A percentile compares a stretch with the other conserved stretches of the same genome.
These are phyloP conservation scores for Phytophthora crassamura DNA, from an alignment of 352 stramenopile genomes.

Conservation along the genomic window DNA sequence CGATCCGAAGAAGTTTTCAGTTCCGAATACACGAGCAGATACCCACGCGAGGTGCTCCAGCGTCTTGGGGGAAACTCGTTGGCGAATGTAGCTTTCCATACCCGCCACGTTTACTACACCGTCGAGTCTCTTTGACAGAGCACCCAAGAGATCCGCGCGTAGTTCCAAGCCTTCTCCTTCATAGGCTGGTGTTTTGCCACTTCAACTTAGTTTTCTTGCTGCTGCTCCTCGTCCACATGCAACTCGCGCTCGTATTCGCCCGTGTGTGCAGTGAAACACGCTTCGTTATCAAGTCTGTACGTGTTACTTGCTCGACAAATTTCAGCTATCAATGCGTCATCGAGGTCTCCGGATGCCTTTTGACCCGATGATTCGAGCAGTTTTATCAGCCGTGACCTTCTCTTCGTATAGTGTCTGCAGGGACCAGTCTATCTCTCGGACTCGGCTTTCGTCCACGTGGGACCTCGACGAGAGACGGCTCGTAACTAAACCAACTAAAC, in stretches of 20 bases:
- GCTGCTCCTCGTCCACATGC: slow-evolving; percentile 56
- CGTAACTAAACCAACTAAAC: no score
- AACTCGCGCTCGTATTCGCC: slow-evolving; percentile 69
- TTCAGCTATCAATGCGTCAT: slow-evolving; percentile 13
- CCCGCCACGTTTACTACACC: background rate
- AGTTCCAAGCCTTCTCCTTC: slow-evolving; percentile 36
- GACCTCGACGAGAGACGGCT: no score
- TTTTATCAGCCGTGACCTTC: no score
- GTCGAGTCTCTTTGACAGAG: slow-evolving; percentile 18
- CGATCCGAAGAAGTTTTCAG: slow-evolving; percentile 56
- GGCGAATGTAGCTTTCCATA: slow-evolving; percentile 4
- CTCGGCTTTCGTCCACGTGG: no score
- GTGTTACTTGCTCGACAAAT: slow-evolving; percentile 19
- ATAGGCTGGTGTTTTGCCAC: slow-evolving; percentile 6
- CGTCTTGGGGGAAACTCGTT: background rate
- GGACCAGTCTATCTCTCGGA: no score
- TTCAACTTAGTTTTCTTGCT: slow-evolving; percentile 41
- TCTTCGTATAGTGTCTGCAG: no score
- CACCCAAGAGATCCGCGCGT: background rate
- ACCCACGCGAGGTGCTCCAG: slow-evolving; percentile 38
- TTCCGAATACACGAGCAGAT: slow-evolving; percentile 39
- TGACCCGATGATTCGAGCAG: slow-evolving; percentile 45
- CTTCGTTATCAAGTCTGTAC: slow-evolving; percentile 50
- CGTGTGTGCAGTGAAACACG: slow-evolving; percentile 47
- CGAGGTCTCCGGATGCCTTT: slow-evolving; percentile 18